Conservation (phyloP, 1,284 basidiomycete species). For the Serendipita sp. region DNA sequence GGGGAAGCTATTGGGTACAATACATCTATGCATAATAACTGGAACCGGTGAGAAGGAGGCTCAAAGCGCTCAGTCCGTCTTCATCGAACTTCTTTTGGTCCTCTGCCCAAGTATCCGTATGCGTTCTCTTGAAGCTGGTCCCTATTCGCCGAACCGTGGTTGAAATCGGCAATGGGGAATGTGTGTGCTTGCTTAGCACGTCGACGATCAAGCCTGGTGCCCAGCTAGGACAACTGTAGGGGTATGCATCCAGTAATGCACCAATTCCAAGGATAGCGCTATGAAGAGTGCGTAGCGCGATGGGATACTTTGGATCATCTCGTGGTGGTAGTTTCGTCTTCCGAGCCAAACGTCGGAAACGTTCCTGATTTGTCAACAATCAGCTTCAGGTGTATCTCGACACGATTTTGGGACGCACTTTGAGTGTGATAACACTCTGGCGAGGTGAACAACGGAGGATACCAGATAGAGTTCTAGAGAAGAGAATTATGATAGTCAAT, state of each 20-base stretch:
- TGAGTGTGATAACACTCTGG: conserved; percentile 54
- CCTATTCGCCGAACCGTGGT: conserved; percentile 60
- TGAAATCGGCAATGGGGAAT: conserved; percentile 67
- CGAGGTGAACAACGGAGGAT: conserved; percentile 70
- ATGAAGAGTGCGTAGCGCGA: conserved; percentile 56
- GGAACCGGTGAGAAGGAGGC: conserved; percentile 56
- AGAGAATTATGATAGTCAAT: conserved; percentile 4
- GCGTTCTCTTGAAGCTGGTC: conserved; percentile 60
- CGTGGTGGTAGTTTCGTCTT: conserved; percentile 43
- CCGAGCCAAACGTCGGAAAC: conserved; percentile 52
- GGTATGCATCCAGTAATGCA: conserved; percentile 67
- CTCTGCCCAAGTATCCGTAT: conserved; percentile 76
- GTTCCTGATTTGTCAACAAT: conserved; percentile 29
- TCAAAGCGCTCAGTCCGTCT: conserved; percentile 54
- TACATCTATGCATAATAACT: conserved; percentile 40
- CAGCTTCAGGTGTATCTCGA: background rate
- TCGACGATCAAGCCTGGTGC: conserved; percentile 61
- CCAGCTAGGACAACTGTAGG: conserved; percentile 77
- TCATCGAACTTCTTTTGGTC: conserved; percentile 62
- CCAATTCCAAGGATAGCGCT: conserved; percentile 68
- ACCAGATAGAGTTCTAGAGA: conserved; percentile 56
- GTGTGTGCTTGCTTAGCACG: conserved; percentile 64
- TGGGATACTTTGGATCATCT: conserved; percentile 42
- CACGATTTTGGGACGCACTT: conserved; percentile 25
- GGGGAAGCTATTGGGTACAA: background rate